Evolutionary conservation across 2,329 filamentous ascomycete genomes (phyloP).

Genomic region (Lojkania enalia): DNA sequence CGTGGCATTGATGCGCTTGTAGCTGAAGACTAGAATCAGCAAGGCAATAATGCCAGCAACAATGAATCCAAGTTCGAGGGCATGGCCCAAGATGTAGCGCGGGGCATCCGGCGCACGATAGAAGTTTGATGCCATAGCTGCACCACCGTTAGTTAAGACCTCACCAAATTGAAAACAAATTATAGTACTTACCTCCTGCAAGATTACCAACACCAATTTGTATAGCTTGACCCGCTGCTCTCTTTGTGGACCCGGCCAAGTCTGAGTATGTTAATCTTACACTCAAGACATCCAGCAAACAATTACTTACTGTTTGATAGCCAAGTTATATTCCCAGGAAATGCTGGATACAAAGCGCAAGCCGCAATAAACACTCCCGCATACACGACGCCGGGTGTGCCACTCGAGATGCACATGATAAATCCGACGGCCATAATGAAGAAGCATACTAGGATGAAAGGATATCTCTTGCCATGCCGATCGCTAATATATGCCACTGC

Average conservation of each 20-base stretch:
- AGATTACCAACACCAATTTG: slow-evolving; percentile 56
- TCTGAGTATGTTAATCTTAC: slow-evolving; percentile 45
- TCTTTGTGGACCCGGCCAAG: slow-evolving; percentile 56
- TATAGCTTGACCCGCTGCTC: slow-evolving; percentile 52
- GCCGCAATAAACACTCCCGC: slow-evolving; percentile 44
- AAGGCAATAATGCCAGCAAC: slow-evolving; percentile 51
- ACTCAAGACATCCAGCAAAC: background rate
- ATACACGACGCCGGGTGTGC: slow-evolving; percentile 41
- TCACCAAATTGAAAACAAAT: background rate
- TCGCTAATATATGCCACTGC: slow-evolving; percentile 37
- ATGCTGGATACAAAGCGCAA: slow-evolving; percentile 43
- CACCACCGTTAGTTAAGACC: slow-evolving; percentile 11
- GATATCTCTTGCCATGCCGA: slow-evolving; percentile 34
- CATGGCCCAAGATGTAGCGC: slow-evolving; percentile 56
- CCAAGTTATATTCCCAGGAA: slow-evolving; percentile 52
- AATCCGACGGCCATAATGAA: slow-evolving; percentile 42
- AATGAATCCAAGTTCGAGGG: slow-evolving; percentile 56
- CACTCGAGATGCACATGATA: slow-evolving; percentile 42
- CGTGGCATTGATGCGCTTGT: slow-evolving; percentile 62
- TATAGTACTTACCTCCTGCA: slow-evolving; percentile 29
- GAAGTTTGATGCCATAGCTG: slow-evolving; percentile 72
- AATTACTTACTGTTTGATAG: slow-evolving; percentile 53
- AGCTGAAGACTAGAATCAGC: slow-evolving; percentile 53
- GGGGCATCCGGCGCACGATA: slow-evolving; percentile 60
- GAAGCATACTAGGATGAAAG: slow-evolving; percentile 39